Conservation (phyloP, 139 green algal genomes). For the Auxenochlorella pyrenoidosa region DNA sequence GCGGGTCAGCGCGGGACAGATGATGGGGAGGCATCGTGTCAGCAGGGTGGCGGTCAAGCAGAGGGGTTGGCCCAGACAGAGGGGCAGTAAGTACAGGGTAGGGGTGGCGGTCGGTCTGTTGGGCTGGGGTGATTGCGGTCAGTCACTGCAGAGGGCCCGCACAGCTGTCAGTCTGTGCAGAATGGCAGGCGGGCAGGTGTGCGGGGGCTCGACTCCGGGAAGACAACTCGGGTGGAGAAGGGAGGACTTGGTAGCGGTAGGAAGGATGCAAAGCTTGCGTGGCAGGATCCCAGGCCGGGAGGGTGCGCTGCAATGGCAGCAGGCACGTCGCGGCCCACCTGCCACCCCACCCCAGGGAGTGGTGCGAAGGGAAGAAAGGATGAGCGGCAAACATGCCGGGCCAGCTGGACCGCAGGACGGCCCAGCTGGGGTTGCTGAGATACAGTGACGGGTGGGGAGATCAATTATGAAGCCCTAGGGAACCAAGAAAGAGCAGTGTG, state of each 20-base stretch:
- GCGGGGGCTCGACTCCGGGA: background rate
- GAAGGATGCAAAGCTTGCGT: background rate
- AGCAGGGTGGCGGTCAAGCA: background rate
- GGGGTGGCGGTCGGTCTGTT: background rate
- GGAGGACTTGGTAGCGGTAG: background rate
- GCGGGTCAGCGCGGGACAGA: background rate
- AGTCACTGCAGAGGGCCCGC: background rate
- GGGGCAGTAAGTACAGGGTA: background rate
- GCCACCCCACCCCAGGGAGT: background rate
- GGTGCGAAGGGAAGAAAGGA: background rate
- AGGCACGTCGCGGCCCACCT: background rate
- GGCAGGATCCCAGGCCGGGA: background rate
- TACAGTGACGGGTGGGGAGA: background rate
- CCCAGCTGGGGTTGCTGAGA: background rate
- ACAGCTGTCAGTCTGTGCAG: background rate
- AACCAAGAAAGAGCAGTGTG: background rate
- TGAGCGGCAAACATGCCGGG: background rate
- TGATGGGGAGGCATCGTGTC: slow-evolving; percentile 5
- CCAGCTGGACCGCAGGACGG: background rate
- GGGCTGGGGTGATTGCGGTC: background rate
- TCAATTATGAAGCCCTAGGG: background rate
- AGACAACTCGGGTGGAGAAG: no score
- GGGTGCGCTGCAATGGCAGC: background rate
- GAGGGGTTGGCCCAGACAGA: background rate
- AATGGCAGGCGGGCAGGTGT: background rate